phyloP scores from a whole-genome alignment of 2,329 filamentous ascomycete genomes.

The Penicillium brasilianum region DNA sequence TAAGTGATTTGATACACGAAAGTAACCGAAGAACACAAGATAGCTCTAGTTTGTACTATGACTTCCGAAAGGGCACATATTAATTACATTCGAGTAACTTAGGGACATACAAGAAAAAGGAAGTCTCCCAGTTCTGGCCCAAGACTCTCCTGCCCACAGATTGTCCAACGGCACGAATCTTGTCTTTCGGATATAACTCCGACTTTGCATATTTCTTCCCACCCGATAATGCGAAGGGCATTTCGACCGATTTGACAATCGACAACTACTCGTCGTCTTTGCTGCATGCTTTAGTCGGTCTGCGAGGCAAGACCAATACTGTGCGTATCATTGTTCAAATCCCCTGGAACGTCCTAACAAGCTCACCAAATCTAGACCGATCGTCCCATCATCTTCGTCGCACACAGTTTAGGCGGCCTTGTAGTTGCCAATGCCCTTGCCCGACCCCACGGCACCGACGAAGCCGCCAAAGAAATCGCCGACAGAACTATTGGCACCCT shows the following conservation, averaged over 20 bases:
- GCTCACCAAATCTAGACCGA: not conserved
- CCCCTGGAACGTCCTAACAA: not conserved
- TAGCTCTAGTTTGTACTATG: not conserved
- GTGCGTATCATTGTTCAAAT: not conserved
- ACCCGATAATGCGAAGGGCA: not conserved
- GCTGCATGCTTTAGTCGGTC: not conserved
- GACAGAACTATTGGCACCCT: not conserved
- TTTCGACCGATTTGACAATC: not conserved
- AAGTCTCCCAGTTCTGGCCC: not conserved
- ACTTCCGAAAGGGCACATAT: not conserved
- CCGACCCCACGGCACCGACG: not conserved
- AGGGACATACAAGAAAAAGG: not conserved
- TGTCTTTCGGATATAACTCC: slow-evolving; percentile 1
- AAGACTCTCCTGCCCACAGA: not conserved
- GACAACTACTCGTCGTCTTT: not conserved
- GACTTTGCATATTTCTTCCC: not conserved
- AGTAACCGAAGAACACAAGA: not conserved
- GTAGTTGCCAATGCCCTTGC: not conserved
- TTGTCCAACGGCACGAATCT: not conserved
- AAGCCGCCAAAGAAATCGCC: not conserved
- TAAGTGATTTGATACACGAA: not conserved
- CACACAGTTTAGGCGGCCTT: not conserved
- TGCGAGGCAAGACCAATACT: not conserved
- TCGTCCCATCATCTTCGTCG: not conserved
- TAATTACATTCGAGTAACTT: not conserved